These are phyloP conservation scores for Asterophora parasitica DNA, from an alignment of 768 basidiomycete genomes.

Conservation along the genomic window DNA sequence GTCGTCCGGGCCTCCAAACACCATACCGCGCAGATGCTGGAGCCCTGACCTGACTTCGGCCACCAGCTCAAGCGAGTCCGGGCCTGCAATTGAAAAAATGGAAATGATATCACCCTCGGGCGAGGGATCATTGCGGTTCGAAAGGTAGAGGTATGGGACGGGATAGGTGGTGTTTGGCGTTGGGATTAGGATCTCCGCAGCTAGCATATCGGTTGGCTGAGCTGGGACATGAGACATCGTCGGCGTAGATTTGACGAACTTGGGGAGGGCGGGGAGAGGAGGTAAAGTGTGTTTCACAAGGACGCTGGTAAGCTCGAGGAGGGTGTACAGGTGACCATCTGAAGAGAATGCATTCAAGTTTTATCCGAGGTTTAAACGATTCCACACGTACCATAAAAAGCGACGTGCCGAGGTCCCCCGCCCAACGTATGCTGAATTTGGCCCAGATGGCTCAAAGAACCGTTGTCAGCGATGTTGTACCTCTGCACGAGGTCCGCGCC, in stretches of 20 bases:
- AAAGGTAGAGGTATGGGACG: constrained; percentile 59
- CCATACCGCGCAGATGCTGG: constrained; percentile 65
- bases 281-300: constrained; percentile 53
- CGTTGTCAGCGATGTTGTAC: constrained; percentile 38
- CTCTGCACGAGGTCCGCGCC: constrained; percentile 68
- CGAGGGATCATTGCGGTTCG: constrained; percentile 72
- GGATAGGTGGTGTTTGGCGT: constrained; percentile 47
- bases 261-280: constrained; percentile 34
- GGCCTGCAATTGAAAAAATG: constrained; percentile 52
- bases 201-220: constrained; percentile 47
- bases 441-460: constrained; percentile 46
- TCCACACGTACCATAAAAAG: constrained; percentile 46
- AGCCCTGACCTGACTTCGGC: constrained; percentile 66
- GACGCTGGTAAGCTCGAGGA: constrained; percentile 61
- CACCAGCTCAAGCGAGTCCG: constrained; percentile 44
- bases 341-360: background rate
- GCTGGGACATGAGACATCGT: constrained; percentile 46
- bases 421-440: constrained; percentile 48
- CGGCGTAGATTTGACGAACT: constrained; percentile 38
- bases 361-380: background rate
- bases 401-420: constrained; percentile 69
- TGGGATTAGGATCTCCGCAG: constrained; percentile 67
- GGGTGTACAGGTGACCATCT: constrained; percentile 63
- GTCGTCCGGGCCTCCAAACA: constrained; percentile 57
- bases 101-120: constrained; percentile 69